phyloP scores from a whole-genome alignment of 2,329 filamentous ascomycete species.

The Beauveria scarabaeidicola region DNA sequence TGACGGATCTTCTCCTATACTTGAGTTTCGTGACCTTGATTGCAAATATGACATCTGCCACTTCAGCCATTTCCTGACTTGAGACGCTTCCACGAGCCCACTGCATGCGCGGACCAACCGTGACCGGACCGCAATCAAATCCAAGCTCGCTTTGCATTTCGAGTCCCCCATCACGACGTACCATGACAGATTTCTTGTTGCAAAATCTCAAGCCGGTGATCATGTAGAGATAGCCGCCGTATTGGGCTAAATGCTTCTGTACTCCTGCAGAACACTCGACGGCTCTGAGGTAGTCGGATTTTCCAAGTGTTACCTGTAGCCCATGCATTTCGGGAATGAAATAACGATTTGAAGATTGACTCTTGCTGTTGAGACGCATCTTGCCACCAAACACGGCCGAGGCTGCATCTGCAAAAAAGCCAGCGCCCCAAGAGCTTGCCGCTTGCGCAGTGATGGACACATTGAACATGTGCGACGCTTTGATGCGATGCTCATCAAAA shows the following conservation, averaged over 20 bases:
- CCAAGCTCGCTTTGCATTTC: neutral
- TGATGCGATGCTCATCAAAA: neutral
- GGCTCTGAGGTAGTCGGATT: neutral
- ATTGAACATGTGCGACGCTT: neutral
- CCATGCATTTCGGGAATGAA: neutral
- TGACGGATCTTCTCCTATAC: neutral
- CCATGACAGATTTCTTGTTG: neutral
- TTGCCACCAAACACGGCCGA: neutral
- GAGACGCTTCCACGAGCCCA: neutral
- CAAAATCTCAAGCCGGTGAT: neutral
- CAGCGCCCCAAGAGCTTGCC: neutral
- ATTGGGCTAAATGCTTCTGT: neutral
- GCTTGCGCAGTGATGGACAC: neutral
- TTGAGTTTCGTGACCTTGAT: neutral
- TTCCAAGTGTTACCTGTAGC: neutral
- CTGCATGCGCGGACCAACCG: neutral
- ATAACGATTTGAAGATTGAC: neutral
- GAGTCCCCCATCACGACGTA: neutral
- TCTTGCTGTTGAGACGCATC: neutral
- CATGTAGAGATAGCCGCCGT: neutral
- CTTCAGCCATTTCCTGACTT: neutral
- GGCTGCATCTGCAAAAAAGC: neutral
- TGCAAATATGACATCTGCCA: neutral
- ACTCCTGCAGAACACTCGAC: neutral
- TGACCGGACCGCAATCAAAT: neutral